Conservation (phyloP, 148 eudicot genomes). For the Rhododendron mucronatum region DNA sequence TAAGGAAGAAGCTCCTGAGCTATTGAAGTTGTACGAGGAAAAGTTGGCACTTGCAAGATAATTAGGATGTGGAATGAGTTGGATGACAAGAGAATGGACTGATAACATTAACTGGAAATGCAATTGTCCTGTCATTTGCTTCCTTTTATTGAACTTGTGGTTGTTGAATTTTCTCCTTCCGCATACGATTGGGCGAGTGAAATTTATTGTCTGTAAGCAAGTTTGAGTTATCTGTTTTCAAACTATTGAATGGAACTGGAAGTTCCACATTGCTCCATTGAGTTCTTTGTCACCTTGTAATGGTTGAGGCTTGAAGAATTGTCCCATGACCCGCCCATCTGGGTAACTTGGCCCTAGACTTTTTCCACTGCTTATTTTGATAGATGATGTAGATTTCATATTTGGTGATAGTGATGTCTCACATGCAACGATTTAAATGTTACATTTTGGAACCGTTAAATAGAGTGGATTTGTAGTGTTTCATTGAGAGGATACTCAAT, state of each 20-base stretch:
- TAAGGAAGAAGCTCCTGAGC: slow-evolving; percentile 6
- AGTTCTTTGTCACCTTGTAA: neutral
- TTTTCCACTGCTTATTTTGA: too few species aligned
- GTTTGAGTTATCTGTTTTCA: neutral
- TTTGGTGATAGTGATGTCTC: too few species aligned
- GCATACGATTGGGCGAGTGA: neutral
- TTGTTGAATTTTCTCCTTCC: neutral
- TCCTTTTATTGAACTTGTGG: neutral
- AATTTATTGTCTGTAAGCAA: neutral
- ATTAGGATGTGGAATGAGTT: neutral
- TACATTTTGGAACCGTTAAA: neutral
- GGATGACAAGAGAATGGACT: neutral
- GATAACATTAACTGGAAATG: neutral
- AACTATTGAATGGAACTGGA: neutral
- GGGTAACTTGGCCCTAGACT: neutral
- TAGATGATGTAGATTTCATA: too few species aligned
- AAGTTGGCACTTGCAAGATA: neutral
- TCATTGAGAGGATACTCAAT: neutral
- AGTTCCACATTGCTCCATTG: neutral
- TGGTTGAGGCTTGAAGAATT: neutral
- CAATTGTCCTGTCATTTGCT: neutral
- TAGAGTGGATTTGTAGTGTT: too few species aligned
- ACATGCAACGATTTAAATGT: too few species aligned
- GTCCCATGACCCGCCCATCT: neutral
- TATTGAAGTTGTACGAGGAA: neutral